These are phyloP conservation scores for Purshia tridentata DNA, from an alignment of 306 rosid genomes.

Conservation along the genomic window DNA sequence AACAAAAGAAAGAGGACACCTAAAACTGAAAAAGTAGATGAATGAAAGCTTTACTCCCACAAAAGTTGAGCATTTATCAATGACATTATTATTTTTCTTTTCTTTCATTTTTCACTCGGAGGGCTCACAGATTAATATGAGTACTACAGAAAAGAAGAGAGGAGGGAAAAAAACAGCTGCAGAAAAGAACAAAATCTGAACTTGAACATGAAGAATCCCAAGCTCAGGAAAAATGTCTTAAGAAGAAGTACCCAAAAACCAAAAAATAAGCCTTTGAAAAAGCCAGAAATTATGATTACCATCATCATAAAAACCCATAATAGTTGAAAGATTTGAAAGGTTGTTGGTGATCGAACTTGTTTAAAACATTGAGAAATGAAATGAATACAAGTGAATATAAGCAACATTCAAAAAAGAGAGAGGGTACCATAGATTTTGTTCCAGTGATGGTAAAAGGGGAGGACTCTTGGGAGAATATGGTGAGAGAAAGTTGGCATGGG, in stretches of 20 bases:
- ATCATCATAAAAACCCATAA: constrained; percentile 23
- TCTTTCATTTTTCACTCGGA: not conserved
- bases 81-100: no score
- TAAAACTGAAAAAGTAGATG: constrained; percentile 15
- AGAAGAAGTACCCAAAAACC: constrained; percentile 47
- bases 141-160: not conserved
- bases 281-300: constrained; percentile 41
- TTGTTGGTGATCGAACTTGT: no score
- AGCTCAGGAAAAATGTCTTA: constrained; percentile 32
- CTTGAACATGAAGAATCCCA: constrained; percentile 58
- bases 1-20: constrained; percentile 4
- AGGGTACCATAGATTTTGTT: constrained; percentile 74
- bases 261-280: constrained; percentile 36
- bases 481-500: constrained; percentile 83
- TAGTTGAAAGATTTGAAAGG: no score
- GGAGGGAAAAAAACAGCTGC: not conserved
- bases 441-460: constrained; percentile 97
- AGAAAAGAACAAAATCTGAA: constrained; percentile 56
- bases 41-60: not conserved
- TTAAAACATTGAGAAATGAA: not conserved
- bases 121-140: not conserved
- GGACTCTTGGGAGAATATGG: constrained; percentile 93
- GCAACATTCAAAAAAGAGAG: not conserved
- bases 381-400: not conserved
- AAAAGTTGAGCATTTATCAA: constrained; percentile 12